A percentile compares a stretch with the other conserved stretches of the same genome.
Conservation (phyloP, 192 early-diverging fungal genomes). For the Backusella macrospora region DNA sequence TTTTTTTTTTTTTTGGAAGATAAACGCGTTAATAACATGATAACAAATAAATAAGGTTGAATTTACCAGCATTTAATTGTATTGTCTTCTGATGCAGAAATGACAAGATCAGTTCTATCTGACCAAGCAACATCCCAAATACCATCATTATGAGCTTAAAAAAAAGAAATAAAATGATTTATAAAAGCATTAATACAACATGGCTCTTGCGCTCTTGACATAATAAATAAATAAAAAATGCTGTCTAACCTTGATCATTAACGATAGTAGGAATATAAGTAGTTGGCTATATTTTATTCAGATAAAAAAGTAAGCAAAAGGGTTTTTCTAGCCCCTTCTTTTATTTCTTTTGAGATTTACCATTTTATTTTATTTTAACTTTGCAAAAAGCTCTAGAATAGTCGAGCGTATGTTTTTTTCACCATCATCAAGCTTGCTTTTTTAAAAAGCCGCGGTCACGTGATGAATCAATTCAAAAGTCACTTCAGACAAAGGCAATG, state of each 20-base stretch:
- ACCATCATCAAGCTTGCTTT: background rate
- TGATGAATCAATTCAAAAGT: background rate
- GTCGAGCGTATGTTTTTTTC: too few species aligned
- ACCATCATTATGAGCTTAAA: constrained; percentile 76
- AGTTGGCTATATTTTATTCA: constrained; percentile 45
- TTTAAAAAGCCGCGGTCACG: background rate
- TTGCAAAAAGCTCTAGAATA: background rate
- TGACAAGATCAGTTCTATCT: constrained; percentile 61
- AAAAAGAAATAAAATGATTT: background rate
- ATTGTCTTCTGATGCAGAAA: constrained; percentile 79
- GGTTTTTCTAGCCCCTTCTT: background rate
- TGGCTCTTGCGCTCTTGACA: background rate
- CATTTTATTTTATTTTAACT: background rate
- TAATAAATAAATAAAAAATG: background rate
- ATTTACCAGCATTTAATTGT: constrained; percentile 78
- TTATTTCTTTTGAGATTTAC: background rate
- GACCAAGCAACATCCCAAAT: constrained; percentile 88
- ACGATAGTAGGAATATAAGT: constrained; percentile 53
- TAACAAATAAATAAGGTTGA: background rate
- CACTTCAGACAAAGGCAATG: background rate
- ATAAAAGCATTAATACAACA: background rate
- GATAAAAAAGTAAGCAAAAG: background rate
- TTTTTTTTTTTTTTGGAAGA: constrained; percentile 48
- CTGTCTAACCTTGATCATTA: constrained; percentile 46
- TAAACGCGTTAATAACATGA: constrained; percentile 4